Conservation (phyloP, 2,329 filamentous ascomycete species). For the Hypoxylon sp. region DNA sequence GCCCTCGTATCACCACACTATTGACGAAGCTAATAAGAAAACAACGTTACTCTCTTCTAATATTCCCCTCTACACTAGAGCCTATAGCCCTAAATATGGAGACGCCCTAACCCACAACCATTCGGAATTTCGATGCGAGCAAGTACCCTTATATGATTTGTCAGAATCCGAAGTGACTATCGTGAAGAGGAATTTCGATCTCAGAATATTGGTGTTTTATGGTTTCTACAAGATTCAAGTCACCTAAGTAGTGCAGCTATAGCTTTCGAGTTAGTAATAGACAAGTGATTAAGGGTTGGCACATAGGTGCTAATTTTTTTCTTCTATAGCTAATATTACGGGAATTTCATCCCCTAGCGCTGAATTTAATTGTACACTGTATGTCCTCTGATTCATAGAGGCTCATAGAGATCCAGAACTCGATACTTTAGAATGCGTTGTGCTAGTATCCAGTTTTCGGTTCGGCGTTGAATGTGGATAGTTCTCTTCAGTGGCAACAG, state of each 20-base stretch:
- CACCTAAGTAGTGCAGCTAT: neutral
- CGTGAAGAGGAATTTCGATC: neutral
- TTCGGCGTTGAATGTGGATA: slow-evolving; percentile 3
- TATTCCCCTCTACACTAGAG: neutral
- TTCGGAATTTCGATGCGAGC: neutral
- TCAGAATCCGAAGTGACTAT: neutral
- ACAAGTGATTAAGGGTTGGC: neutral
- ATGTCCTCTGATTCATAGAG: neutral
- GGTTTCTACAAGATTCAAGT: neutral
- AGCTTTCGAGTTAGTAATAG: neutral
- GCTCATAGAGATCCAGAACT: slow-evolving; percentile 28
- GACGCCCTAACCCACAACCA: neutral
- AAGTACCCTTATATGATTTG: neutral
- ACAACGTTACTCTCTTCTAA: neutral
- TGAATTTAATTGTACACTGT: slow-evolving; percentile 8
- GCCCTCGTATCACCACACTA: slow-evolving; percentile 9
- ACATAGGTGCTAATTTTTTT: neutral
- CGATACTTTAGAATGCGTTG: slow-evolving; percentile 28
- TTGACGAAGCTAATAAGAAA: slow-evolving; percentile 9
- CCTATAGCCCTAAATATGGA: neutral
- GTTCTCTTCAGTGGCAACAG: slow-evolving; percentile 29
- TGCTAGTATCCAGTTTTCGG: slow-evolving; percentile 7
- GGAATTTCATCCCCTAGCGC: slow-evolving; percentile 5
- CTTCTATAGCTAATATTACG: neutral
- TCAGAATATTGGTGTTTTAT: neutral